A percentile compares a stretch with the other conserved stretches of the same genome.
Evolutionary conservation across 1,139 yeast genomes (phyloP).

Genomic region (Suhomyces coccinellae): DNA sequence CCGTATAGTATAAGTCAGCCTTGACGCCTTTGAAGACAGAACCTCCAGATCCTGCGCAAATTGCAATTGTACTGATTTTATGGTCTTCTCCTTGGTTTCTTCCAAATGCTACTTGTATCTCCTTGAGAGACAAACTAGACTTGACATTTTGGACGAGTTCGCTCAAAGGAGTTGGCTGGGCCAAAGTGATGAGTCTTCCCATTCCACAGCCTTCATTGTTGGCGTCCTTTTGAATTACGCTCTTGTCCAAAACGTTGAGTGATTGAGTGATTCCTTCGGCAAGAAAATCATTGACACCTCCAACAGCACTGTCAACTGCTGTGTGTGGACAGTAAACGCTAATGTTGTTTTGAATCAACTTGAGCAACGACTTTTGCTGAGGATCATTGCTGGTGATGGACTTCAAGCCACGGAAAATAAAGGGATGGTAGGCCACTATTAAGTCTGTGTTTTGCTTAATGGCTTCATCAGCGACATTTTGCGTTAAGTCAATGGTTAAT

Average conservation of each 20-base stretch:
- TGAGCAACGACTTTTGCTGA: conserved; percentile 76
- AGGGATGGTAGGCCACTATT: conserved; percentile 91
- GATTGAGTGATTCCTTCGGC: conserved; percentile 56
- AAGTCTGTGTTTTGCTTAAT: conserved; percentile 49
- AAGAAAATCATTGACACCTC: conserved; percentile 94
- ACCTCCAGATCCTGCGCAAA: conserved; percentile 97
- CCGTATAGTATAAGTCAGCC: conserved; percentile 84
- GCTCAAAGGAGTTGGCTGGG: conserved; percentile 42
- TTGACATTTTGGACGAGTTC: conserved; percentile 58
- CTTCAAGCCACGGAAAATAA: conserved; percentile 87
- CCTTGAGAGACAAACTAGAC: conserved; percentile 45
- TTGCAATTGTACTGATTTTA: conserved; percentile 58
- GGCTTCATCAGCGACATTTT: conserved; percentile 85
- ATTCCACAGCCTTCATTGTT: conserved; percentile 61
- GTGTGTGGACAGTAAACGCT: conserved; percentile 96
- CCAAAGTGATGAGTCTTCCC: conserved; percentile 70
- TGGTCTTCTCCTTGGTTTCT: conserved; percentile 30
- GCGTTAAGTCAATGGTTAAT: conserved; percentile 82
- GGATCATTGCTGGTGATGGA: conserved; percentile 67
- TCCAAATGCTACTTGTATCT: conserved; percentile 65
- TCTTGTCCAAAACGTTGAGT: conserved; percentile 22
- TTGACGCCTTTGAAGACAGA: conserved; percentile 59
- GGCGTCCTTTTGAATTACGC: conserved; percentile 31
- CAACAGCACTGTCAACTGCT: conserved; percentile 87
- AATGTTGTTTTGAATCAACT: conserved; percentile 70